These are phyloP conservation scores for Salix purpurea DNA, from an alignment of 345 rosid species.

Conservation along the genomic window DNA sequence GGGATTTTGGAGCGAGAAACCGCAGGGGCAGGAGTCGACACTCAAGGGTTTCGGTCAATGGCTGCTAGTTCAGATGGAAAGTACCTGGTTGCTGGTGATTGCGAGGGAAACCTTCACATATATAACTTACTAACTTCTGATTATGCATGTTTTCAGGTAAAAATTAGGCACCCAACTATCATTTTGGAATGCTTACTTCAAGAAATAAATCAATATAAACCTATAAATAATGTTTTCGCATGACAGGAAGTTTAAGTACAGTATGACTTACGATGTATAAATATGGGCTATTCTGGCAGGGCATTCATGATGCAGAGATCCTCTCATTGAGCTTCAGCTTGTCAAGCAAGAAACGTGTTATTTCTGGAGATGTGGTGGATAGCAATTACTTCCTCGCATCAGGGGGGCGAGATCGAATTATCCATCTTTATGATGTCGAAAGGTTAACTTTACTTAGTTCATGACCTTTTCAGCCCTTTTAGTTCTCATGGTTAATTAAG, in stretches of 20 bases:
- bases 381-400: constrained; percentile 60
- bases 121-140: constrained; percentile 61
- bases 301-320: constrained; percentile 67
- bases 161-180: neutral
- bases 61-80: constrained; percentile 74
- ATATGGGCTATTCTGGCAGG: constrained; percentile 38
- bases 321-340: constrained; percentile 72
- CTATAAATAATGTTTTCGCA: neutral
- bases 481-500: constrained; percentile 15
- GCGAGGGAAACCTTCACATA: constrained; percentile 78
- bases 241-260: neutral
- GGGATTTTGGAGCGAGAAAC: constrained; percentile 68
- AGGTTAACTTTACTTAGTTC: constrained; percentile 39
- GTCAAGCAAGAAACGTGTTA: constrained; percentile 30
- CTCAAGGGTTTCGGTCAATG: constrained; percentile 62
- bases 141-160: constrained; percentile 61
- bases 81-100: constrained; percentile 79
- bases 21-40: constrained; percentile 42
- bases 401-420: constrained; percentile 65
- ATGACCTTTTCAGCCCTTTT: constrained; percentile 17
- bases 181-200: constrained; percentile 6
- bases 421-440: constrained; percentile 67
- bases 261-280: constrained; percentile 12
- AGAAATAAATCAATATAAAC: neutral
- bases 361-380: constrained; percentile 29